Evolutionary conservation across 2,329 filamentous ascomycete species (phyloP).

Genomic region (Cordyceps cicadae): DNA sequence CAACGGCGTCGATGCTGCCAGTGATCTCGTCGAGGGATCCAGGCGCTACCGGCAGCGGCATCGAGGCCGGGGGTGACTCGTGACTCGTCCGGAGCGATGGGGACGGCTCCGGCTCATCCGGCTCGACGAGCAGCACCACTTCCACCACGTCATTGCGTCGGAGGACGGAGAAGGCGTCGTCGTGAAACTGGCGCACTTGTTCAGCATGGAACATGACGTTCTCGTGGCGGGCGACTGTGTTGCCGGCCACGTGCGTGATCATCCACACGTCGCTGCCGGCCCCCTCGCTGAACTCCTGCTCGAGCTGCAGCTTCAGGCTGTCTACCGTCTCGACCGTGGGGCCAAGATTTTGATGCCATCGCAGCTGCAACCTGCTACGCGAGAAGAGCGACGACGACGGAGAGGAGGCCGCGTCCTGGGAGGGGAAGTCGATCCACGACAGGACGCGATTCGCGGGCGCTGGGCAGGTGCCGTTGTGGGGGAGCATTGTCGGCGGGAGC

Average conservation of each 20-base stretch:
- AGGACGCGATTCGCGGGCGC: slow-evolving; percentile 63
- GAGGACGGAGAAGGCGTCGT: slow-evolving; percentile 75
- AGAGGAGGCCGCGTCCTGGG: slow-evolving; percentile 28
- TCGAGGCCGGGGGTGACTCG: not conserved
- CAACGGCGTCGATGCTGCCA: slow-evolving; percentile 1
- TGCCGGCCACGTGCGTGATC: slow-evolving; percentile 72
- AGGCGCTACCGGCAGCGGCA: not conserved
- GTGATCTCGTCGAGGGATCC: not conserved
- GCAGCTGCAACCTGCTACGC: not conserved
- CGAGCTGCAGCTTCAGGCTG: slow-evolving; percentile 56
- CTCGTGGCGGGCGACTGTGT: slow-evolving; percentile 79
- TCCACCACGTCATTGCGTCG: slow-evolving; percentile 67
- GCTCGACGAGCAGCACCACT: slow-evolving; percentile 50
- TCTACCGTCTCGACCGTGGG: slow-evolving; percentile 45
- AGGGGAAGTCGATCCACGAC: slow-evolving; percentile 57
- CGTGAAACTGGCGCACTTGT: slow-evolving; percentile 65
- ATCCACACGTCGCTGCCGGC: slow-evolving; percentile 47
- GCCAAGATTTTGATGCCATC: slow-evolving; percentile 27
- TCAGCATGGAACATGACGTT: slow-evolving; percentile 72
- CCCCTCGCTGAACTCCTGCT: slow-evolving; percentile 47
- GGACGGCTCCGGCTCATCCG: not conserved
- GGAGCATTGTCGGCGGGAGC: slow-evolving; percentile 65
- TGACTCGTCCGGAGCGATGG: not conserved
- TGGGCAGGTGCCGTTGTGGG: slow-evolving; percentile 67
- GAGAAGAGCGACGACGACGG: slow-evolving; percentile 23